A percentile compares a stretch with the other conserved stretches of the same genome.
These are phyloP conservation scores for Ustilago trichophora DNA, from an alignment of 1,284 basidiomycete genomes.

Conservation along the genomic window DNA sequence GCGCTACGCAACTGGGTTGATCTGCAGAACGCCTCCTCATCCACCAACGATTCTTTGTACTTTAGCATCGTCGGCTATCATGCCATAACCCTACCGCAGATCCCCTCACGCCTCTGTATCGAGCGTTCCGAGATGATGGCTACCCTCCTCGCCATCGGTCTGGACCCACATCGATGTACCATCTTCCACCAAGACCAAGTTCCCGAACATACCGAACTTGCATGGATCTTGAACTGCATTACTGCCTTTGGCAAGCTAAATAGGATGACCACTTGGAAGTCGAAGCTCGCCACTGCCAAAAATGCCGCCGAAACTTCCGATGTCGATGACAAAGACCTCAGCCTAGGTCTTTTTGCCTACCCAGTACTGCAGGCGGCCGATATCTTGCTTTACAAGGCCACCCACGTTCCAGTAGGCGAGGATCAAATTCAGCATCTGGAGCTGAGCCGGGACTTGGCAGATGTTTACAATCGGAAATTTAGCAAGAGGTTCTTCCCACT, in stretches of 20 bases:
- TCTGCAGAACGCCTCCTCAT: constrained; percentile 74
- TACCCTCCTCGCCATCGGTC: constrained; percentile 81
- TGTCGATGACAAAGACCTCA: constrained; percentile 81
- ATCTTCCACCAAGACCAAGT: constrained; percentile 92
- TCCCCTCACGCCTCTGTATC: constrained; percentile 29
- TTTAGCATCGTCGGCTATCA: constrained; percentile 83
- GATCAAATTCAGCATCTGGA: constrained; percentile 95
- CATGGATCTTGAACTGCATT: constrained; percentile 88
- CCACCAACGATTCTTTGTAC: constrained; percentile 70
- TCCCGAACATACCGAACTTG: constrained; percentile 83
- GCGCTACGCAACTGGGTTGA: constrained; percentile 88
- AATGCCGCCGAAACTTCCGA: constrained; percentile 75
- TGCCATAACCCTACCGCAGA: constrained; percentile 68
- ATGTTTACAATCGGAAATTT: constrained; percentile 78
- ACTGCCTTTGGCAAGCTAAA: constrained; percentile 82
- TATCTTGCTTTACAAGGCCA: constrained; percentile 87
- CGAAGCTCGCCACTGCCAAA: constrained; percentile 77
- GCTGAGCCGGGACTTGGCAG: constrained; percentile 82
- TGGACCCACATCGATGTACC: constrained; percentile 79
- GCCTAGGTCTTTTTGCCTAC: constrained; percentile 87
- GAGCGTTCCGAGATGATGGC: constrained; percentile 80
- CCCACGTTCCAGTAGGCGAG: constrained; percentile 93
- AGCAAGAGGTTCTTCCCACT: constrained; percentile 74
- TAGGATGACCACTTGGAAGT: constrained; percentile 97
- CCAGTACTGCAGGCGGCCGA: constrained; percentile 94